Conservation (phyloP, 345 rosid species). For the Pseudoturritis turrita region DNA sequence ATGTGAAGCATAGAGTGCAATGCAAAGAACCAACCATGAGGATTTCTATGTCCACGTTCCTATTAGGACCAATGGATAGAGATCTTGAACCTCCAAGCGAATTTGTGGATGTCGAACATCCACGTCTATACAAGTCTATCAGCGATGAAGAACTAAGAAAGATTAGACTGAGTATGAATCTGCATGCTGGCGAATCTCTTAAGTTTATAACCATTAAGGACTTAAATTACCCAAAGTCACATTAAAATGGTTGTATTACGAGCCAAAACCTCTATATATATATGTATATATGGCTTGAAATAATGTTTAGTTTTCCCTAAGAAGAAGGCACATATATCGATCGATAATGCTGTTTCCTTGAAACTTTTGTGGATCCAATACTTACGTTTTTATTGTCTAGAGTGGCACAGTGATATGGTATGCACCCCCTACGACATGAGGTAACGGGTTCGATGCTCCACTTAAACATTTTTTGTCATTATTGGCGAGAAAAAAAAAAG, state of each 20-base stretch:
- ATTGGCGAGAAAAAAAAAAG: no score
- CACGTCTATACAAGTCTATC: constrained; percentile 10
- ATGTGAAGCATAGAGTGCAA: constrained; percentile 56
- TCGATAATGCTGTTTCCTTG: no score
- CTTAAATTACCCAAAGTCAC: neutral
- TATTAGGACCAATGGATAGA: constrained; percentile 41
- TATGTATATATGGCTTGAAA: no score
- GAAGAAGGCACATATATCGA: no score
- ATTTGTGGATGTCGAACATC: constrained; percentile 11
- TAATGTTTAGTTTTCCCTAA: no score
- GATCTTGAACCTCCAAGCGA: constrained; percentile 8
- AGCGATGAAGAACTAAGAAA: neutral
- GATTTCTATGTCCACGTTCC: constrained; percentile 54
- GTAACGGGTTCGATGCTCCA: no score
- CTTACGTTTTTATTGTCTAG: neutral
- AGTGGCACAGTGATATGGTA: no score
- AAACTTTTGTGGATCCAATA: no score
- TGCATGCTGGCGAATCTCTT: constrained; percentile 18
- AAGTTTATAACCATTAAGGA: neutral
- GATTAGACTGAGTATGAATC: neutral
- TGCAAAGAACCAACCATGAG: constrained; percentile 51
- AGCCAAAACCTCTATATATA: no score
- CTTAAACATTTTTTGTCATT: no score
- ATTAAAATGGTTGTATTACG: neutral
- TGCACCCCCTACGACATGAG: no score